These are phyloP conservation scores for Morella rubra DNA, from an alignment of 306 rosid species.

Conservation along the genomic window DNA sequence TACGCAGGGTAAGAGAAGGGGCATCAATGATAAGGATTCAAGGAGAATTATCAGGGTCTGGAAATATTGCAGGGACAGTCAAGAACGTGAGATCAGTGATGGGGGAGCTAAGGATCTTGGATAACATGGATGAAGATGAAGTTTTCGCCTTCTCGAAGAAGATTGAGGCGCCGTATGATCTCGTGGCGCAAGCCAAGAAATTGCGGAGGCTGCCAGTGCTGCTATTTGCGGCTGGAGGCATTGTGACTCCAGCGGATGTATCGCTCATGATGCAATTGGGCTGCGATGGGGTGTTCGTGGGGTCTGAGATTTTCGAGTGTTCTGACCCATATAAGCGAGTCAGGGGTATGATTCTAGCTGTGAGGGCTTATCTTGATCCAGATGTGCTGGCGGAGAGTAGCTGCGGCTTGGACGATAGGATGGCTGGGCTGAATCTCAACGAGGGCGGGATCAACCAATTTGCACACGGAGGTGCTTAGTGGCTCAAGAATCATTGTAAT, in stretches of 20 bases:
- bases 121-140: constrained; percentile 78
- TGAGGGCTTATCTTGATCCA: constrained; percentile 62
- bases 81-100: constrained; percentile 53
- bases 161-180: constrained; percentile 72
- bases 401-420: constrained; percentile 39
- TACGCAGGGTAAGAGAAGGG: constrained; percentile 69
- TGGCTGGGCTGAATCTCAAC: constrained; percentile 40
- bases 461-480: constrained; percentile 27
- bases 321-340: constrained; percentile 57
- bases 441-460: constrained; percentile 51
- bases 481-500: not conserved
- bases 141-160: constrained; percentile 60
- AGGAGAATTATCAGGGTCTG: constrained; percentile 51
- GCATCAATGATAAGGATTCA: constrained; percentile 65
- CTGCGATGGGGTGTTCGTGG: constrained; percentile 71
- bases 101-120: constrained; percentile 55
- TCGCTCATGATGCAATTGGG: constrained; percentile 89
- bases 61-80: constrained; percentile 41
- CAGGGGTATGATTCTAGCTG: constrained; percentile 56
- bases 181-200: constrained; percentile 61
- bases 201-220: constrained; percentile 67
- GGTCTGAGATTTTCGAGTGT: constrained; percentile 49
- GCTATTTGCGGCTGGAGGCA: constrained; percentile 72
- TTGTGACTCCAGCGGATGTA: constrained; percentile 83
- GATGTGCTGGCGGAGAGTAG: constrained; percentile 52